A percentile compares a stretch with the other conserved stretches of the same genome.
Evolutionary conservation across 2,329 filamentous ascomycete genomes (phyloP).

Genomic region (Botrytis medusae): DNA sequence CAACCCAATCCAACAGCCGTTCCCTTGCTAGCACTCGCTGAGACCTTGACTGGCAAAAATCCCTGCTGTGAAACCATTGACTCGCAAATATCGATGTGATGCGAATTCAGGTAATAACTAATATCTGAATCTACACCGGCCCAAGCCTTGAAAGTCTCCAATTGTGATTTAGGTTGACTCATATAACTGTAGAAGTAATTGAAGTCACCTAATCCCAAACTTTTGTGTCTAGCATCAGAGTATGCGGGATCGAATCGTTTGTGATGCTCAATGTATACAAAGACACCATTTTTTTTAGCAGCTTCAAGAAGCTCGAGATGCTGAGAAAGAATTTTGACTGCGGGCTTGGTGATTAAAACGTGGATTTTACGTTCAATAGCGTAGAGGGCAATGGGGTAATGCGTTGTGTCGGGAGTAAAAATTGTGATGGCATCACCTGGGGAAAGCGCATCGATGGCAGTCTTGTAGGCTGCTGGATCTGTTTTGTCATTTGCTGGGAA

Average conservation of each 20-base stretch:
- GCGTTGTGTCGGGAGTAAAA: constrained; percentile 91
- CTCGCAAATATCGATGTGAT: constrained; percentile 91
- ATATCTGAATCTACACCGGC: constrained; percentile 91
- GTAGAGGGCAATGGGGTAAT: constrained; percentile 89
- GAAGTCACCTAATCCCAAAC: constrained; percentile 81
- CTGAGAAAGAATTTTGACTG: constrained; percentile 78
- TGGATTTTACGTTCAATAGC: constrained; percentile 86
- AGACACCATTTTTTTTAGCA: constrained; percentile 72
- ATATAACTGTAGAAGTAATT: constrained; percentile 95
- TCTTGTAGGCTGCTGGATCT: constrained; percentile 83
- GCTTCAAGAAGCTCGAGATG: constrained; percentile 75
- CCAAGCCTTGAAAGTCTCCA: constrained; percentile 40
- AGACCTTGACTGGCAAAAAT: constrained; percentile 76
- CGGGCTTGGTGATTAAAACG: constrained; percentile 91
- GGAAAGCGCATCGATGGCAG: constrained; percentile 78
- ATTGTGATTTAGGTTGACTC: constrained; percentile 36
- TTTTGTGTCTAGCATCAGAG: constrained; percentile 78
- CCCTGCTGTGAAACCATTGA: constrained; percentile 76
- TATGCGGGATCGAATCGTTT: constrained; percentile 95
- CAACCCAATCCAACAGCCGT: constrained; percentile 79
- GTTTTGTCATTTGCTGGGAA: constrained; percentile 72
- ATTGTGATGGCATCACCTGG: constrained; percentile 90
- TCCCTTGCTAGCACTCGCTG: constrained; percentile 74
- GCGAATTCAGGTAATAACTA: constrained; percentile 92
- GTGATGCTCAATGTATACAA: constrained; percentile 94